A percentile compares a stretch with the other conserved stretches of the same genome.
phyloP scores from a whole-genome alignment of 257 asterid genomes.

The Scutellaria minor region DNA sequence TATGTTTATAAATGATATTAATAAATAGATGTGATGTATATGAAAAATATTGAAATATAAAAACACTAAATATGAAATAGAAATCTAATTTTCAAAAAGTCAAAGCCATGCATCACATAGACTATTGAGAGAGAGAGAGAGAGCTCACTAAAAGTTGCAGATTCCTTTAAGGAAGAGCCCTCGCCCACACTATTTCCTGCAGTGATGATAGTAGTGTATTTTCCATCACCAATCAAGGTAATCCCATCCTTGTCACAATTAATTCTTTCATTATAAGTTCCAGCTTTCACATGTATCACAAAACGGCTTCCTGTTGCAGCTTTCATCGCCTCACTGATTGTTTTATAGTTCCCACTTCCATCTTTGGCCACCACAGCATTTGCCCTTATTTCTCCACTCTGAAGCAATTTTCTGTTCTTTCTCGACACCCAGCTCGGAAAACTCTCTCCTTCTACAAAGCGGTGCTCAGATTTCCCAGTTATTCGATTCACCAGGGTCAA shows the following conservation, averaged over 20 bases:
- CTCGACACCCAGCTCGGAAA: conserved; percentile 61
- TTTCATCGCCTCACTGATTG: conserved; percentile 59
- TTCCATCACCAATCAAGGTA: conserved; percentile 75
- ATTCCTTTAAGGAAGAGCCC: conserved; percentile 55
- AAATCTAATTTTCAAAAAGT: too few species aligned
- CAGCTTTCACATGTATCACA: conserved; percentile 75
- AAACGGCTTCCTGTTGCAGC: conserved; percentile 63
- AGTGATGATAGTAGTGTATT: conserved; percentile 55
- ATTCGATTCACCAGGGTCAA: conserved; percentile 64
- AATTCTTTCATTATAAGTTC: conserved; percentile 47
- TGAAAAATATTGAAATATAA: too few species aligned
- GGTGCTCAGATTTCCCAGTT: background rate
- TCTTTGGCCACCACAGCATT: conserved; percentile 77
- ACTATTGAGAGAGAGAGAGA: background rate
- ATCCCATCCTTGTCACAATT: conserved; percentile 37
- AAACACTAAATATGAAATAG: too few species aligned
- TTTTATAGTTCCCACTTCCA: conserved; percentile 63
- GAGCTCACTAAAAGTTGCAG: conserved; percentile 66
- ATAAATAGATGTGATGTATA: too few species aligned
- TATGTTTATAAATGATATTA: too few species aligned
- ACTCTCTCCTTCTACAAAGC: background rate
- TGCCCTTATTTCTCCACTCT: conserved; percentile 43
- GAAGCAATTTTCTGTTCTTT: conserved; percentile 53
- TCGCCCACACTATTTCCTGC: conserved; percentile 48
- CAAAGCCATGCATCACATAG: too few species aligned